These are phyloP conservation scores for Saturnispora ahearnii DNA, from an alignment of 805 yeast species.

Conservation along the genomic window DNA sequence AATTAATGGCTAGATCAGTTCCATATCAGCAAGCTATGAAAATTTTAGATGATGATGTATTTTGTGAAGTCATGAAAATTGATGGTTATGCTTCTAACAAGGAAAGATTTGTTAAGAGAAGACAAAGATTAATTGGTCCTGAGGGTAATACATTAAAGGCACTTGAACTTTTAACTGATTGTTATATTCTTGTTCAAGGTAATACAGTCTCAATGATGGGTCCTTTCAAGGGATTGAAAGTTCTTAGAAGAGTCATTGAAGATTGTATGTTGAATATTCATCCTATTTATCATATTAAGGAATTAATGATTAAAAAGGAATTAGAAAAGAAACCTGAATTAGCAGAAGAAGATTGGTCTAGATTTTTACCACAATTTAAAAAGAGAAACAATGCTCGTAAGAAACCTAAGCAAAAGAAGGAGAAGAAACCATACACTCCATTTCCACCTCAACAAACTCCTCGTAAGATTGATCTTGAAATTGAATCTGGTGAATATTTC, in stretches of 20 bases:
- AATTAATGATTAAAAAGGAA: conserved; percentile 94
- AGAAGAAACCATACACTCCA: conserved; percentile 83
- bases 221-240: conserved; percentile 86
- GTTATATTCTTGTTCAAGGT: conserved; percentile 95
- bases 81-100: conserved; percentile 84
- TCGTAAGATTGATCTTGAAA: conserved; percentile 92
- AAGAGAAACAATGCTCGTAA: conserved; percentile 92
- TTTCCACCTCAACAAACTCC: conserved; percentile 98
- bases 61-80: conserved; percentile 94
- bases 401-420: conserved; percentile 63
- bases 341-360: conserved; percentile 92
- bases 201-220: conserved; percentile 97
- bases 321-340: conserved; percentile 90
- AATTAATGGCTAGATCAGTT: conserved; percentile 88
- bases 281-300: conserved; percentile 97
- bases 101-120: conserved; percentile 88
- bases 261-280: conserved; percentile 96
- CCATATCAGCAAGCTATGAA: conserved; percentile 95
- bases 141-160: conserved; percentile 95
- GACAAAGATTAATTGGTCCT: conserved; percentile 95
- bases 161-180: conserved; percentile 85
- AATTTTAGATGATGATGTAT: conserved; percentile 82
- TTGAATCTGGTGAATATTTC: conserved; percentile 98
- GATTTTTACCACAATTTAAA: conserved; percentile 94
- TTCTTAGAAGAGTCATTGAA: conserved; percentile 86